Conservation (phyloP, 2,329 filamentous ascomycete species). For the Sporothrix brunneoviolacea region DNA sequence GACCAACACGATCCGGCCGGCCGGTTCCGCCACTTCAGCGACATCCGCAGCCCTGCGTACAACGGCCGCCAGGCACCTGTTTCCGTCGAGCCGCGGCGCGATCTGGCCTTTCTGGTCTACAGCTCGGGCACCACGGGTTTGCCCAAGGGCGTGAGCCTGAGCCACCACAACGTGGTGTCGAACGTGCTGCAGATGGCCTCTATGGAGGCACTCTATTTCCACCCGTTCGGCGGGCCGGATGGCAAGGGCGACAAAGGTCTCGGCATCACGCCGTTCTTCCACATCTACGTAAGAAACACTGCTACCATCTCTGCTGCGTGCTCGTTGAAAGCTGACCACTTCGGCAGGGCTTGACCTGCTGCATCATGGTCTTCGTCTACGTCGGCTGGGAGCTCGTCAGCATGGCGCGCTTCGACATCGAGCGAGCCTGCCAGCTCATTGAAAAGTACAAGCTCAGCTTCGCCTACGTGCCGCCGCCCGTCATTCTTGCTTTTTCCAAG, state of each 20-base stretch:
- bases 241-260: constrained; percentile 65
- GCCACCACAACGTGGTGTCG: constrained; percentile 73
- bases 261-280: constrained; percentile 81
- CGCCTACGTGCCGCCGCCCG: constrained; percentile 75
- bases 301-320: neutral
- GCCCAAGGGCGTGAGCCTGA: constrained; percentile 86
- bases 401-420: constrained; percentile 75
- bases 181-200: constrained; percentile 55
- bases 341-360: constrained; percentile 56
- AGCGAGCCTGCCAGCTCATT: constrained; percentile 68
- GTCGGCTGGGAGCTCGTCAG: constrained; percentile 61
- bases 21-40: constrained; percentile 64
- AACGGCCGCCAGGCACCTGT: constrained; percentile 34
- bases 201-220: constrained; percentile 50
- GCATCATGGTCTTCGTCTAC: constrained; percentile 63
- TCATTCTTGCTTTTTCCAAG: constrained; percentile 75
- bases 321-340: neutral
- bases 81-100: constrained; percentile 58
- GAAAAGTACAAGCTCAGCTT: constrained; percentile 71
- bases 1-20: constrained; percentile 54
- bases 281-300: constrained; percentile 64
- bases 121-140: constrained; percentile 84
- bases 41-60: constrained; percentile 50
- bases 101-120: constrained; percentile 81
- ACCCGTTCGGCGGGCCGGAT: constrained; percentile 50